These are phyloP conservation scores for Kluyveromyces wickerhamii DNA, from an alignment of 805 yeast genomes.

Conservation along the genomic window DNA sequence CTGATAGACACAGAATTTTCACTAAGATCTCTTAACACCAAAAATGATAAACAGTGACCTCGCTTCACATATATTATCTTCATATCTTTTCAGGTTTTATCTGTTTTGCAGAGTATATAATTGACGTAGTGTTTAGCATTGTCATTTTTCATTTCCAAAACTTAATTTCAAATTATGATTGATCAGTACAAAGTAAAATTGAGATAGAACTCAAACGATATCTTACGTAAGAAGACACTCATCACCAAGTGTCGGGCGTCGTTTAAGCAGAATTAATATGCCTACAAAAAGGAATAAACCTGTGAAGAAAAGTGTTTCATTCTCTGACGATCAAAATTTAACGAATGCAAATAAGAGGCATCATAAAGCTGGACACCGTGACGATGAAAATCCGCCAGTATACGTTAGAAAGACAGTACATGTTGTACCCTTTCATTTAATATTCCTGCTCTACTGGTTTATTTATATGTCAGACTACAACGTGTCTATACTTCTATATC, in stretches of 20 bases:
- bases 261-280: no score
- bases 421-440: slow-evolving; percentile 27
- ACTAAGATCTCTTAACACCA: slow-evolving; percentile 19
- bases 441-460: slow-evolving; percentile 29
- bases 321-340: slow-evolving; percentile 29
- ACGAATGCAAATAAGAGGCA: slow-evolving; percentile 12
- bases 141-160: no score
- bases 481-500: slow-evolving; percentile 18
- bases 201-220: no score
- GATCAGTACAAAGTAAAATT: no score
- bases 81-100: no score
- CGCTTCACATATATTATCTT: not conserved
- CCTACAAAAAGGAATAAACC: slow-evolving; percentile 12
- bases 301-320: slow-evolving; percentile 25
- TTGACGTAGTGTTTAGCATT: no score
- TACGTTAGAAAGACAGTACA: slow-evolving; percentile 23
- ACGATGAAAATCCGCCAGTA: slow-evolving; percentile 28
- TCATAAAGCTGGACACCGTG: slow-evolving; percentile 16
- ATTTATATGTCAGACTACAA: slow-evolving; percentile 26
- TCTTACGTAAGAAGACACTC: no score
- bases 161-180: no score
- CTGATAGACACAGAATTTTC: slow-evolving; percentile 48
- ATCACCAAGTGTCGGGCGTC: no score
- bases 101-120: no score
- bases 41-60: no score